Conservation (phyloP, 1,284 basidiomycete genomes). For the Trichosporon coremiiforme region DNA sequence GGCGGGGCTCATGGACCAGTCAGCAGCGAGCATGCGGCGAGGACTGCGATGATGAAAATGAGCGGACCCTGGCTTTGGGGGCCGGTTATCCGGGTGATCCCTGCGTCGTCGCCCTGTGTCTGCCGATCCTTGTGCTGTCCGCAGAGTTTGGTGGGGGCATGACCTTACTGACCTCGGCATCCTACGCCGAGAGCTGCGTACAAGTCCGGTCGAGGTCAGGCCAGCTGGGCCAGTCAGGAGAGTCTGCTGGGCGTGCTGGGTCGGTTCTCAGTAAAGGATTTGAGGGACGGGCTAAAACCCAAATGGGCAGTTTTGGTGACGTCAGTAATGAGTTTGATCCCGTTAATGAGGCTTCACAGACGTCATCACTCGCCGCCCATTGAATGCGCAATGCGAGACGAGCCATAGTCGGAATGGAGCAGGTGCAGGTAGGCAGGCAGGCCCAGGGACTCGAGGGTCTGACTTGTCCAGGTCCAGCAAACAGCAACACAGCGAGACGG, state of each 20-base stretch:
- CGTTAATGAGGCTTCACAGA: slow-evolving; percentile 3
- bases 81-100: slow-evolving; percentile 6
- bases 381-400: background rate
- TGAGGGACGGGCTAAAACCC: background rate
- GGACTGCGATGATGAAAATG: background rate
- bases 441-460: background rate
- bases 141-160: background rate
- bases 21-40: background rate
- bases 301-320: background rate
- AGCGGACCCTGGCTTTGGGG: background rate
- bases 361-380: slow-evolving; percentile 12
- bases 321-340: slow-evolving; percentile 5
- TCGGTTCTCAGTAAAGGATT: background rate
- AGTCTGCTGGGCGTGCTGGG: background rate
- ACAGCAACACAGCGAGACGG: background rate
- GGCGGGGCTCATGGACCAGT: background rate
- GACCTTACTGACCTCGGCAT: background rate
- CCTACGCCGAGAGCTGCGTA: too few species aligned
- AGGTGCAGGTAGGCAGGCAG: background rate
- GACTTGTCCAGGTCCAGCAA: background rate
- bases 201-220: background rate
- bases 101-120: background rate
- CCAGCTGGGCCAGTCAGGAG: background rate
- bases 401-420: slow-evolving; percentile 7
- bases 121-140: background rate